Evolutionary conservation across 2,329 filamentous ascomycete genomes (phyloP).

Genomic region (Pestalotiopsis sp.): DNA sequence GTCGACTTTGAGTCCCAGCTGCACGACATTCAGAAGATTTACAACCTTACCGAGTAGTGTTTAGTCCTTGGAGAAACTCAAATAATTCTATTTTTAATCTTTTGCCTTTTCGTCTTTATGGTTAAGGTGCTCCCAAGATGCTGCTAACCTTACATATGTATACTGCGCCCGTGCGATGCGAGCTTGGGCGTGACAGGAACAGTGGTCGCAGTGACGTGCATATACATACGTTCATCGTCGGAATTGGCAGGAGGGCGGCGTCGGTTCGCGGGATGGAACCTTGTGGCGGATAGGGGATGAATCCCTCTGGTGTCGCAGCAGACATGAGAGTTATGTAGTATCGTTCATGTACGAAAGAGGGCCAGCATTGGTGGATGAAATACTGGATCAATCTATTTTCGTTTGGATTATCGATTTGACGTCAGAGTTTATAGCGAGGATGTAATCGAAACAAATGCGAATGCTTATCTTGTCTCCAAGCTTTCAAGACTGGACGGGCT

Average conservation of each 20-base stretch:
- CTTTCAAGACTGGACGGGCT: no score
- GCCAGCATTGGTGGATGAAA: neutral
- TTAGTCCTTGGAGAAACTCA: no score
- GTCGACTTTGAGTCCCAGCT: slow-evolving; percentile 62
- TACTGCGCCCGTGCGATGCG: no score
- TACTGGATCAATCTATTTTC: neutral
- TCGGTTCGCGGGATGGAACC: neutral
- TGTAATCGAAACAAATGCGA: no score
- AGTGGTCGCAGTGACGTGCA: no score
- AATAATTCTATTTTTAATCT: neutral
- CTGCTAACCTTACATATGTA: no score
- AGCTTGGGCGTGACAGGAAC: no score
- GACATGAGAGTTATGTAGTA: neutral
- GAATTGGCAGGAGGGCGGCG: neutral
- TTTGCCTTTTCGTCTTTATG: neutral
- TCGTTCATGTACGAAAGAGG: neutral
- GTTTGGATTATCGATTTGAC: no score
- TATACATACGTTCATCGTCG: neutral
- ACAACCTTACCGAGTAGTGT: slow-evolving; percentile 46
- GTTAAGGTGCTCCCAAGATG: neutral
- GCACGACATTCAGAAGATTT: slow-evolving; percentile 64
- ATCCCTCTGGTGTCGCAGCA: neutral
- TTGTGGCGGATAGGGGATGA: neutral
- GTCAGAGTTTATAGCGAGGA: no score
- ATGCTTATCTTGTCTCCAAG: no score